Percentiles rank a stretch among this genome's conserved stretches.
Conservation (phyloP, 148 eudicot genomes). For the Silene uniflora region DNA sequence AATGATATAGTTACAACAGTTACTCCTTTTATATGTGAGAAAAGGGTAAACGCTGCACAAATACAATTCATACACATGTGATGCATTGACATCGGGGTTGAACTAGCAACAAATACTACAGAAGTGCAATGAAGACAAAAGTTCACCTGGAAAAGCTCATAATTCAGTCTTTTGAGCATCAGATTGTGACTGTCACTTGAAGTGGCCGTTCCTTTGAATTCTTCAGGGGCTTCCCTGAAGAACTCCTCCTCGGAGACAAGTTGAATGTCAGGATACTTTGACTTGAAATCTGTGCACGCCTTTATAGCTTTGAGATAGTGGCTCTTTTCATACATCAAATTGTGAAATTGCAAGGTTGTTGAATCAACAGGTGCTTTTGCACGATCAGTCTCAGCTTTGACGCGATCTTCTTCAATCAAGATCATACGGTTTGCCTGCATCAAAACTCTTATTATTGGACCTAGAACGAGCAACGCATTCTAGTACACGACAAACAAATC, state of each 20-base stretch:
- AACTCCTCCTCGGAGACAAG: constrained; percentile 89
- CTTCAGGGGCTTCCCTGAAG: constrained; percentile 75
- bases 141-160: constrained; percentile 78
- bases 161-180: constrained; percentile 93
- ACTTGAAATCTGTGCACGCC: constrained; percentile 95
- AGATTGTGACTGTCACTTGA: constrained; percentile 69
- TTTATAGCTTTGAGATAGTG: constrained; percentile 93
- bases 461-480: constrained; percentile 9
- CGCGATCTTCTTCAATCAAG: constrained; percentile 83
- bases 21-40: no score
- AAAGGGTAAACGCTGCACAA: no score
- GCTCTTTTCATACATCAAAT: constrained; percentile 94
- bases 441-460: constrained; percentile 18
- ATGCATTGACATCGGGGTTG: no score
- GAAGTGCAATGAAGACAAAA: no score
- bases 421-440: constrained; percentile 85
- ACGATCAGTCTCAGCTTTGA: constrained; percentile 80
- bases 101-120: no score
- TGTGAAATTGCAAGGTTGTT: constrained; percentile 89
- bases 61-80: no score
- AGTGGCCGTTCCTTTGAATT: constrained; percentile 51
- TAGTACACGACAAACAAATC: background rate
- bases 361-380: constrained; percentile 94
- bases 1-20: no score
- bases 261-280: constrained; percentile 90